phyloP scores from a whole-genome alignment of 2,329 filamentous ascomycete genomes.

The Cylindrodendrum hubeiense region DNA sequence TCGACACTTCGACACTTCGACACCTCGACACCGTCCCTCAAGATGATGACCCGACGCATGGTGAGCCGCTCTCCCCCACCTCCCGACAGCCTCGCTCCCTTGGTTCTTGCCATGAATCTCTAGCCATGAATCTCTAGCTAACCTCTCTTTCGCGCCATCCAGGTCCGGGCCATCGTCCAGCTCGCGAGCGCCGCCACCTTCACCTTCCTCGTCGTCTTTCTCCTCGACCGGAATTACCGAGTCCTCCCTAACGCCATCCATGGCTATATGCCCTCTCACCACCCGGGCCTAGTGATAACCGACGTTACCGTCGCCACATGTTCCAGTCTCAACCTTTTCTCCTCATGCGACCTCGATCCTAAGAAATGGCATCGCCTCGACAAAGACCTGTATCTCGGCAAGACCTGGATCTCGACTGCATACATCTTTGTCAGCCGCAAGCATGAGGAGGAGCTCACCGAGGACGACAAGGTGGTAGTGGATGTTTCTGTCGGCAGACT shows the following conservation, averaged over 20 bases:
- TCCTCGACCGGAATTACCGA: conserved; percentile 90
- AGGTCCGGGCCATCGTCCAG: conserved; percentile 81
- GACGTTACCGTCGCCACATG: conserved; percentile 85
- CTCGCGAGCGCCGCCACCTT: conserved; percentile 74
- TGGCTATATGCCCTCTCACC: conserved; percentile 87
- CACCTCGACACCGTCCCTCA: conserved; percentile 20
- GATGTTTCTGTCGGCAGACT: conserved; percentile 81
- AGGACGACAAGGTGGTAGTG: conserved; percentile 82
- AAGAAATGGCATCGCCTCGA: conserved; percentile 84
- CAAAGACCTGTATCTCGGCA: conserved; percentile 87
- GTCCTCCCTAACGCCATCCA: conserved; percentile 89
- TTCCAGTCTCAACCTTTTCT: conserved; percentile 79
- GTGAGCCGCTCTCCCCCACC: conserved; percentile 39
- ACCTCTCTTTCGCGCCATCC: conserved; percentile 9
- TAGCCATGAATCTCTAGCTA: conserved; percentile 7
- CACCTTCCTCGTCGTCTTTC: conserved; percentile 78
- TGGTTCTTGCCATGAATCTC: neutral
- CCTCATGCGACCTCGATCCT: conserved; percentile 80
- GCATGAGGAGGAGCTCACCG: conserved; percentile 83
- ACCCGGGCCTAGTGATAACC: conserved; percentile 86
- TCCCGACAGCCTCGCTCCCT: neutral
- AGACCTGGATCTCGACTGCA: conserved; percentile 79
- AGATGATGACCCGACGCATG: conserved; percentile 54
- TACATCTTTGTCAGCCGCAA: conserved; percentile 87
- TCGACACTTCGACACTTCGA: conserved; percentile 10